These are phyloP conservation scores for Vigna hirtella DNA, from an alignment of 306 rosid genomes.

Conservation along the genomic window DNA sequence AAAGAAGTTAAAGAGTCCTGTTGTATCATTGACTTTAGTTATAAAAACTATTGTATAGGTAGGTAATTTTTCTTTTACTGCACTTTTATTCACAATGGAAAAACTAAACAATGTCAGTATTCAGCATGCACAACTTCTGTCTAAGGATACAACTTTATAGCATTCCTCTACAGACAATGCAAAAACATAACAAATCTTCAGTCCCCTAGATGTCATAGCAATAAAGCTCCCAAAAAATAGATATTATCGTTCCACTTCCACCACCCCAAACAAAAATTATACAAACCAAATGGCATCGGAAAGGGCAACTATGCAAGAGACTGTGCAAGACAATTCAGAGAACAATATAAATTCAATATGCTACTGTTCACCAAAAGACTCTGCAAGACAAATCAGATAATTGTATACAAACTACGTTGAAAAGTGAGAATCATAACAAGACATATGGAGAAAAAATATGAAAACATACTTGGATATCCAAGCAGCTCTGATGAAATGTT, in stretches of 20 bases:
- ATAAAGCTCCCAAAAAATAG: conserved; percentile 9
- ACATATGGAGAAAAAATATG: conserved; percentile 35
- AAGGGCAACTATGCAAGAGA: neutral
- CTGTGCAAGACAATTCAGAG: neutral
- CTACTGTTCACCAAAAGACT: neutral
- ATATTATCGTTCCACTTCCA: conserved; percentile 21
- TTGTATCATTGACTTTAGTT: neutral
- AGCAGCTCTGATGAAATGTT: conserved; percentile 91
- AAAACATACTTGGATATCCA: conserved; percentile 68
- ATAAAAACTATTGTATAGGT: conserved; percentile 8
- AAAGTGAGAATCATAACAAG: conserved; percentile 23
- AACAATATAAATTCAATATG: conserved; percentile 12
- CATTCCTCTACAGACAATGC: neutral
- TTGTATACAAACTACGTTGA: neutral
- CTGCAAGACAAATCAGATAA: neutral
- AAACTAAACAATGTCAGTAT: neutral
- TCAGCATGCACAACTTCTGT: conserved; percentile 23
- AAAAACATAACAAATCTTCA: conserved; percentile 17
- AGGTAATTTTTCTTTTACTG: conserved; percentile 25
- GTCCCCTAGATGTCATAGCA: neutral
- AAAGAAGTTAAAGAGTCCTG: neutral
- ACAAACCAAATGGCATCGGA: conserved; percentile 10
- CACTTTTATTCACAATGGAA: neutral
- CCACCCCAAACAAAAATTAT: conserved; percentile 26
- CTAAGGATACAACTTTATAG: neutral